Evolutionary conservation across 78 protist genomes (phyloP).

Genomic region (Cyanophora paradoxa): DNA sequence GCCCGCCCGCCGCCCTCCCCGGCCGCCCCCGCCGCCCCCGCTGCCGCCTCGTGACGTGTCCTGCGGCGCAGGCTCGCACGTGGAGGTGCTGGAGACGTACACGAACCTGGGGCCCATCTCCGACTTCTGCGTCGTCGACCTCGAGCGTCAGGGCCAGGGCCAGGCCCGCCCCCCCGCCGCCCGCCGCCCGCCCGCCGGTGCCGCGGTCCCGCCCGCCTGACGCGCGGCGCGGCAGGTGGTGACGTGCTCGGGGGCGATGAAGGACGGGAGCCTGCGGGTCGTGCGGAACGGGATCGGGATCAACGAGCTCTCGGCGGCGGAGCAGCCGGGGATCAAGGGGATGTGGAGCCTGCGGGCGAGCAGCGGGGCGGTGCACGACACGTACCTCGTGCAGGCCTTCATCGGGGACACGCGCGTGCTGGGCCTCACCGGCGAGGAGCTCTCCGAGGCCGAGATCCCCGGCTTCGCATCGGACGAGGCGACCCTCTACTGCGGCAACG

Average conservation of each 20-base stretch:
- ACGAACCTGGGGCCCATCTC: constrained; percentile 81
- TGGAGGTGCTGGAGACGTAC: constrained; percentile 36
- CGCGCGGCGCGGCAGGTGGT: constrained; percentile 51
- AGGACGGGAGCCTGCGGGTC: constrained; percentile 79
- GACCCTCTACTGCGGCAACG: constrained; percentile 58
- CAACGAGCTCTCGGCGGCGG: constrained; percentile 72
- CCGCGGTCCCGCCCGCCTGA: neutral
- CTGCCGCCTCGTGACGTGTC: neutral
- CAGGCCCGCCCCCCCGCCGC: constrained; percentile 24
- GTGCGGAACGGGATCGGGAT: constrained; percentile 86
- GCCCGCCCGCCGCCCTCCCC: no score
- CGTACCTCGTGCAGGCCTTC: constrained; percentile 61
- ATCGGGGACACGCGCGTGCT: constrained; percentile 61
- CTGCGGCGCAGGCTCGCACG: neutral
- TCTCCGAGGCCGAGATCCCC: constrained; percentile 50
- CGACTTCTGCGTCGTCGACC: constrained; percentile 71
- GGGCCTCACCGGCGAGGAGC: constrained; percentile 61
- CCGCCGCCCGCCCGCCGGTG: neutral
- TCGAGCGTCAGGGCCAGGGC: constrained; percentile 60
- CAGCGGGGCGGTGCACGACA: neutral
- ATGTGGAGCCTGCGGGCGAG: constrained; percentile 46
- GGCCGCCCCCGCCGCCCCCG: neutral
- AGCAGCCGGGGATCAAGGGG: constrained; percentile 74
- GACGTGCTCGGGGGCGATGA: constrained; percentile 74
- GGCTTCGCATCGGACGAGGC: constrained; percentile 50